Evolutionary conservation across 192 early-diverging fungal species (phyloP), one percentile per base, ranked within the genome.

Genomic region (Umbelopsis ramanniana): DNA sequence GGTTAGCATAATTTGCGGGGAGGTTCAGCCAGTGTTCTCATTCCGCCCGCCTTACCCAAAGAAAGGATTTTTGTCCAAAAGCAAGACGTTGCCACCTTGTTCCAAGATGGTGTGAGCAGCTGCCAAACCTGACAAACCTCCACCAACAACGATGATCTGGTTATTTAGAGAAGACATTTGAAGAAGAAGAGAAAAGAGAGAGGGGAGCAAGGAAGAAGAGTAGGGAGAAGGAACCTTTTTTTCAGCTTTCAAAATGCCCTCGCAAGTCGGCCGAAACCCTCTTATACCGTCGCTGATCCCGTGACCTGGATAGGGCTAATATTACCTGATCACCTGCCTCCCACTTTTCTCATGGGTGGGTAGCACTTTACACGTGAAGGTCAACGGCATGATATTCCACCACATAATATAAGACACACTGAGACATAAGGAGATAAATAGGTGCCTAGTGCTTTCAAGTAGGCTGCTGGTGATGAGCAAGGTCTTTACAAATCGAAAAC

Each of bases 1-100:
- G 57, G 57, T 63, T 63, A 63, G 57, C 33, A 63, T 37, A 63
- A 63, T 29, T 63, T 63, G 57, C 57, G 57, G 24, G 11, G 46
- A 45, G 48, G 29, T 29, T 3, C 1, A 29, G 29, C 29, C 29
- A 29, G 29, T 2, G 29, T 29, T n/a, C n/a, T n/a, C n/a, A n/a
- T n/a, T 29, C 29, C 29, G 29, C 52, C 68, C 87, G 43, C 10
- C 75, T 69, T 77, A 81, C 79, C 94, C 94, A 71, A 96, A 87
- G 84, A 94, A 95, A 72, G 90, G 79, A 81, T 96, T 95, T 80
- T 96, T 96, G 78, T 95, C 93, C 37, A 95, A 76, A 40, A 96
- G 79, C 48, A 94, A 76, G 73, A 95, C 94, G 67, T 92, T 92
- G 47, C 90, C 90, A 38, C 94, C 94, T 52, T 93, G 88, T 78